Base-by-base conservation (phyloP, 257 asterid genomes). In the Penstemon barbatus region DNA sequence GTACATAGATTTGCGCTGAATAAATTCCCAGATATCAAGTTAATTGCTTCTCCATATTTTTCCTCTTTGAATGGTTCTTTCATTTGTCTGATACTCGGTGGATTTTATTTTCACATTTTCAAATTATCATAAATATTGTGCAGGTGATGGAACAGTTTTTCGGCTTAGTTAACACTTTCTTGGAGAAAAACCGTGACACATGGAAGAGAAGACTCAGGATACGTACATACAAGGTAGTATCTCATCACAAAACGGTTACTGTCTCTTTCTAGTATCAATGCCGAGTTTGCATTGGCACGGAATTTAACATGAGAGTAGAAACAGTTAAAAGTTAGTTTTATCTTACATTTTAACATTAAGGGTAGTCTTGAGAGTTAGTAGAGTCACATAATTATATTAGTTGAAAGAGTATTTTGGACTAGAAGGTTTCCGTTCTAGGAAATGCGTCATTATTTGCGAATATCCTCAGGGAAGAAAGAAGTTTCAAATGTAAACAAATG, bases 71-170 rank as follows among this genome's bases (percentile, higher is more conserved):
- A 12, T 42, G 36, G 37, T 11, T 41, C 54, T 12, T 60, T 65
- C 41, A 56, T 70, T 68, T 36, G 7, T 58, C 37, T 10, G 67
- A 40, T n/a, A 25, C 33, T 36, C 40, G 25, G 67, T 58, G 52
- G 67, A 58, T 63, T 57, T 60, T 61, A 39, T 66, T 57, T 57
- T 53, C 45, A 38, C 38, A 46, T 69, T 43, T 55, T 69, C 36
- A 64, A 55, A 25, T 66, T 68, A 43, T 71, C 25, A 49, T 70
- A 69, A 46, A 53, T 68, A 48, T 51, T 66, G 60, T 79, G 84
- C 91, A 92, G 98, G 98, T 92, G 65, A 93, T 93, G 97, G 99
- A 93, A 62, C 99, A 93, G 78, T 93, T 93, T 69, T 93, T 93
- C 63, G 91, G 90, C 64, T 79, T 93, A 81, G 99, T 93, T 18